These are phyloP conservation scores for Podila epigama DNA, from an alignment of 192 early-diverging fungal genomes.

Conservation along the genomic window DNA sequence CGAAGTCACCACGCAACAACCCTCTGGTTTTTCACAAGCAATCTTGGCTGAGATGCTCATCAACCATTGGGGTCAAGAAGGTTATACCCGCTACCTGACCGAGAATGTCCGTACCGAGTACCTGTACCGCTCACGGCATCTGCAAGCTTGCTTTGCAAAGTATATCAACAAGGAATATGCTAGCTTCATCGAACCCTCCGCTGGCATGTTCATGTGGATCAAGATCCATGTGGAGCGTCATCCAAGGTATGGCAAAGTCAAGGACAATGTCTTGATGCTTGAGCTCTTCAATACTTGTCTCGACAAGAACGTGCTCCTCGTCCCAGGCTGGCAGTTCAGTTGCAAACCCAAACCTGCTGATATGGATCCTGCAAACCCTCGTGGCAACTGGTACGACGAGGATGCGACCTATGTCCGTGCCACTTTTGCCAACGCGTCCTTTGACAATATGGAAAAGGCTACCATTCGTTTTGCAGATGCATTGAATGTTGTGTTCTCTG, in stretches of 20 bases:
- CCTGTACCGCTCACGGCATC: conserved; percentile 65
- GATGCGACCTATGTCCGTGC: conserved; percentile 66
- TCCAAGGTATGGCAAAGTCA: conserved; percentile 30
- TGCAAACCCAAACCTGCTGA: conserved; percentile 44
- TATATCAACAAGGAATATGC: conserved; percentile 60
- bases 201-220: conserved; percentile 94
- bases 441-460: conserved; percentile 62
- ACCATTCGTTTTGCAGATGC: conserved; percentile 54
- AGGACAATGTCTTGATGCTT: conserved; percentile 51
- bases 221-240: conserved; percentile 54
- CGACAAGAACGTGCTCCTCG: conserved; percentile 64
- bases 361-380: conserved; percentile 14
- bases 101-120: conserved; percentile 74
- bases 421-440: conserved; percentile 64
- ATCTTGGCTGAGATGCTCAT: conserved; percentile 69
- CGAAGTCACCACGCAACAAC: conserved; percentile 80
- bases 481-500: conserved; percentile 10
- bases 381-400: conserved; percentile 43
- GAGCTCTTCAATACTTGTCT: conserved; percentile 64
- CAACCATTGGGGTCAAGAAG: conserved; percentile 74
- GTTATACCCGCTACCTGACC: conserved; percentile 71
- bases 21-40: conserved; percentile 78
- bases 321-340: conserved; percentile 69
- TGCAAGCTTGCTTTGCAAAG: conserved; percentile 62
- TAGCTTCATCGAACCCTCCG: conserved; percentile 58